Evolutionary conservation across 1,284 basidiomycete genomes (phyloP), one percentile per base, ranked within the genome.

Genomic region (Quambalaria eucalypti): DNA sequence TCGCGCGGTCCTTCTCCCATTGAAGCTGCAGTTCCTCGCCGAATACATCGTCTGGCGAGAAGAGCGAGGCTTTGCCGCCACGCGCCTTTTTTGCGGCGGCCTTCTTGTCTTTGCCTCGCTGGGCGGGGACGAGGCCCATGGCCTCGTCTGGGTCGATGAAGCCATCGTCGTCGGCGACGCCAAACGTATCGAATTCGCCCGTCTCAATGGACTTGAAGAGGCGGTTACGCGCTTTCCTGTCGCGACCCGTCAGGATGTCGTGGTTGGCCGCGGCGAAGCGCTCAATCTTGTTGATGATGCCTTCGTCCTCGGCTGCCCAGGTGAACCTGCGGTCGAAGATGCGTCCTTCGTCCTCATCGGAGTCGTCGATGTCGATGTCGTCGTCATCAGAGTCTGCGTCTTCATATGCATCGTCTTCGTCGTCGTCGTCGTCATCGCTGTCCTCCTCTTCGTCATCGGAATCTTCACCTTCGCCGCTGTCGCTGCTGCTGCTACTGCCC

Each of bases 1-100:
- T 86, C 52, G 79, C 77, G 1, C 88, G 85, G 70, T 93, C 90
- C 51, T 81, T 81, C 57, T 84, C 82, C 89, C 89, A 93, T 61
- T 85, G 86, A 0, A 77, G 81, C 57, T 81, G 81, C 1, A 95
- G 80, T 8, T 85, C 81, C 1, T 78, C 73, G 0, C 87, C 83
- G 49, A 90, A 76, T 14, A 77, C 64, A 58, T 81, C 80, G 38
- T 77, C 71, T 57, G 83, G 84, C 53, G 83, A 80, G 68, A 85
- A 85, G 58, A 79, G 81, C 47, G 68, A 62, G 36, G 30, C 36
- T 19, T 51, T 44, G 21, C 55, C 48, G 16, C 51, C 28, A 23
- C 21, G 21, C 14, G 29, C 53, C 25, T 31, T 31, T 54, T 52
- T 28, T 16, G 33, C 19, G 47, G 39, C 42, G 10, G n/a, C 31